A percentile compares a stretch with the other conserved stretches of the same genome.
Conservation (phyloP, 495 filamentous ascomycete genomes). For the Podospora anserina region DNA sequence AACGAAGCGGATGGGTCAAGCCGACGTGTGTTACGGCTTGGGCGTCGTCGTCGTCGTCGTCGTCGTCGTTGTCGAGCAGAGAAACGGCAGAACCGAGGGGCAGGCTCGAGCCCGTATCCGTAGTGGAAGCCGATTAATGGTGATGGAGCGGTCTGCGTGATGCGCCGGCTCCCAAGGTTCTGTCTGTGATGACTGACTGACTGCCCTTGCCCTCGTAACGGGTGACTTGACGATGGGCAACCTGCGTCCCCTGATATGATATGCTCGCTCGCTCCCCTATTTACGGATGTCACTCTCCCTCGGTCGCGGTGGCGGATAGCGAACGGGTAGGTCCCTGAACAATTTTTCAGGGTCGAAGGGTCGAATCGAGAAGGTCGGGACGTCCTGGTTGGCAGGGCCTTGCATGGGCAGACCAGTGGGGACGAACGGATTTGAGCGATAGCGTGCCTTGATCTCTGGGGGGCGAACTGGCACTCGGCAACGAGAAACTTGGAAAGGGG, state of each 20-base stretch:
- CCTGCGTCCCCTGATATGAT: not conserved
- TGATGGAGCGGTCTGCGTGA: not conserved
- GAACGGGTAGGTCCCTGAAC: constrained; percentile 7
- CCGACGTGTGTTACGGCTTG: too few species aligned
- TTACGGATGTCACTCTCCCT: constrained; percentile 4
- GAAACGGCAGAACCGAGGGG: not conserved
- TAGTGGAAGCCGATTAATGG: not conserved
- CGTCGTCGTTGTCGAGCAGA: not conserved
- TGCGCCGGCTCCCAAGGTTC: constrained; percentile 4
- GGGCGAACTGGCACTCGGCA: not conserved
- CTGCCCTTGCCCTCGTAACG: not conserved
- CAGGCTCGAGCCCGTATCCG: not conserved
- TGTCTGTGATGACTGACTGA: not conserved
- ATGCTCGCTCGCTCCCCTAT: constrained; percentile 4
- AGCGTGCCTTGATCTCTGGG: not conserved
- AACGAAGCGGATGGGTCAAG: not conserved
- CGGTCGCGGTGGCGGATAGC: constrained; percentile 7
- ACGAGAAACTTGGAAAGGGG: not conserved
- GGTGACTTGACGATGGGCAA: not conserved
- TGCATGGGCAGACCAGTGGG: constrained; percentile 13
- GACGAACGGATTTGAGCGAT: constrained; percentile 3
- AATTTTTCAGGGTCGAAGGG: not conserved
- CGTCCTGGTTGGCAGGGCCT: not conserved
- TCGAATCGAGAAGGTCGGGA: constrained; percentile 7
- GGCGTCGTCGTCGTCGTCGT: too few species aligned